Evolutionary conservation across 2,329 filamentous ascomycete species (phyloP).

Genomic region (Botryotinia globosa): DNA sequence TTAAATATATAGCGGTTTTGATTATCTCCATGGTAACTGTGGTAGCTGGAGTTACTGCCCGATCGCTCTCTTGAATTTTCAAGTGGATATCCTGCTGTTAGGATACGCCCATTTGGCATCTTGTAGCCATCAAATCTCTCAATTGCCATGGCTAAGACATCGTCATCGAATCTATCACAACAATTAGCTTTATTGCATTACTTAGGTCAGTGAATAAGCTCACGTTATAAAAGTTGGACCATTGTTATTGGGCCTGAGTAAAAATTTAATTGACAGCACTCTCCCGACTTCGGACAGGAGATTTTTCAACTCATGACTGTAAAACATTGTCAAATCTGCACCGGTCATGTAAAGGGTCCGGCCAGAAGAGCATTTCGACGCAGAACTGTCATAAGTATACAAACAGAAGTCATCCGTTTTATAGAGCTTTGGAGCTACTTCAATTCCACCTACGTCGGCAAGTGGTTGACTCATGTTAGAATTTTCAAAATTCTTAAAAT

Average conservation of each 20-base stretch:
- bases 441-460: neutral
- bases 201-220: conserved; percentile 15
- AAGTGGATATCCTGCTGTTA: conserved; percentile 15
- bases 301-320: conserved; percentile 25
- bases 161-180: conserved; percentile 11
- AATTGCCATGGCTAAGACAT: conserved; percentile 10
- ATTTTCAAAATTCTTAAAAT: neutral
- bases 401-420: neutral
- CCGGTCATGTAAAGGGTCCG: conserved; percentile 27
- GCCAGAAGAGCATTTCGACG: neutral
- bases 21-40: conserved; percentile 6
- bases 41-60: conserved; percentile 22
- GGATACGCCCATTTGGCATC: conserved; percentile 3
- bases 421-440: conserved; percentile 4
- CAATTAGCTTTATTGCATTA: neutral
- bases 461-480: neutral
- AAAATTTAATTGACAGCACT: conserved; percentile 30
- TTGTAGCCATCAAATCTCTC: conserved; percentile 12
- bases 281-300: conserved; percentile 29
- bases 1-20: neutral
- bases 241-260: neutral
- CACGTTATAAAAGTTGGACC: conserved; percentile 29
- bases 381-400: neutral
- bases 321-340: conserved; percentile 21
- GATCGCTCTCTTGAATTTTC: conserved; percentile 19